Evolutionary conservation across 2,329 filamentous ascomycete species (phyloP), one percentile per base, ranked within the genome.

Genomic region (Cercospora canescens): DNA sequence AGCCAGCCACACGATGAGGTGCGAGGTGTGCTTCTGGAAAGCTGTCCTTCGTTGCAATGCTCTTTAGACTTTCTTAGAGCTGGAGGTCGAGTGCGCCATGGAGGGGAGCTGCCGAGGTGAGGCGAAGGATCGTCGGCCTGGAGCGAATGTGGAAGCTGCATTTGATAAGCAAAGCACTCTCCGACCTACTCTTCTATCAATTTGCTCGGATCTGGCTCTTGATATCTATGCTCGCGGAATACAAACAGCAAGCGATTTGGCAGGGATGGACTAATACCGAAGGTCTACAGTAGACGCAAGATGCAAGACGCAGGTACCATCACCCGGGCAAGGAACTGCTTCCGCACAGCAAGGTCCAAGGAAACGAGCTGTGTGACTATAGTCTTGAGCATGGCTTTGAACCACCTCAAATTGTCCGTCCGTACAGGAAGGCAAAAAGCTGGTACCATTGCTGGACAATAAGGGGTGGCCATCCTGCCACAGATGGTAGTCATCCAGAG

Each of bases 1-100:
- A 52, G 60, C 60, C 60, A 62, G 32, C 30, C 60, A 55, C 57
- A 45, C 45, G 45, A 52, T 52, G 24, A 52, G 37, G 35, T 30
- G 37, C 34, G 37, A 60, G 16, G 26, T 11, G 28, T 56, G 52
- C 28, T 24, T 56, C 52, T 35, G 52, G 28, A 56, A 56, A 56
- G 52, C 52, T 56, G 52, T 56, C 28, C 52, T 56, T 35, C 28
- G 32, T 8, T 11, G 32, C 32, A 24, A 56, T 56, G 52, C 52
- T 56, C n/a, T 18, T 56, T 56, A 34, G 52, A 56, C 52, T 56
- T 56, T 56, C 16, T n/a, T 56, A 21, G 52, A 56, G 52, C 6
- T 56, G 16, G 52, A 32, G 32, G n/a, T 54, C n/a, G 50, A 54
- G 24, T 1, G 18, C 18, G 9, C 41, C 9, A 24, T 52, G 45